These are phyloP conservation scores for Schizosaccharomyces japonicus DNA, from an alignment of 805 yeast genomes.

Conservation along the genomic window DNA sequence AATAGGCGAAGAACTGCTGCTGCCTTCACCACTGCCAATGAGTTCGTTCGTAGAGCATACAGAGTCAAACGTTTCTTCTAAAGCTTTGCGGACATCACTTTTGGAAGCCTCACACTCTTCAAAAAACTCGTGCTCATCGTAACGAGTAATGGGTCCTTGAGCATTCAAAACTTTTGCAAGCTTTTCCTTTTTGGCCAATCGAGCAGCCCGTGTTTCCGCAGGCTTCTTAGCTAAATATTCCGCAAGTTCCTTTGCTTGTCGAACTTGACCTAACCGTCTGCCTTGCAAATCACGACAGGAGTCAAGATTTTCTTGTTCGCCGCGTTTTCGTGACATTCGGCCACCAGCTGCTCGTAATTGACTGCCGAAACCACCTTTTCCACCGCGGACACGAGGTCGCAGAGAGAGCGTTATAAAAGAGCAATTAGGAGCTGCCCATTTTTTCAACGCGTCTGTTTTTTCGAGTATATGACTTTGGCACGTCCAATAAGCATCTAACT, in stretches of 20 bases:
- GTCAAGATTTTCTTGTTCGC: constrained; percentile 14
- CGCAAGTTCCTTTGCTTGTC: constrained; percentile 19
- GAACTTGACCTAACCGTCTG: constrained; percentile 18
- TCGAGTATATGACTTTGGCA: too few relatives aligned
- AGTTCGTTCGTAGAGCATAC: too few relatives aligned
- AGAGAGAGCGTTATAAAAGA: background rate
- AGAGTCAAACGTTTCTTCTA: too few relatives aligned
- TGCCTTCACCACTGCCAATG: too few relatives aligned
- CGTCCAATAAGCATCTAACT: too few relatives aligned
- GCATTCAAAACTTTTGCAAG: background rate
- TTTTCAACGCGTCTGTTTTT: too few relatives aligned
- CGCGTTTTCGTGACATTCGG: constrained; percentile 15
- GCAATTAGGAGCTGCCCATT: too few relatives aligned
- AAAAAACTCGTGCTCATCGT: constrained; percentile 19
- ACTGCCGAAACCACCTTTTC: constrained; percentile 31
- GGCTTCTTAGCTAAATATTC: constrained; percentile 9
- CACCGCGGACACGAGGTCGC: constrained; percentile 19
- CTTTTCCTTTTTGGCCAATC: background rate
- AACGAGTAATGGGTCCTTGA: constrained; percentile 13
- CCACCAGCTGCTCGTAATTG: constrained; percentile 22
- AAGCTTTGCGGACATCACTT: background rate
- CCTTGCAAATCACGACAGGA: constrained; percentile 23
- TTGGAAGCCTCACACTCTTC: constrained; percentile 18
- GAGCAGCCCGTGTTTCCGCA: background rate
- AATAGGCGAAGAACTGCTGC: too few relatives aligned